Evolutionary conservation across 2,329 filamentous ascomycete species (phyloP).

Genomic region (Bimuria novae-zelandiae): DNA sequence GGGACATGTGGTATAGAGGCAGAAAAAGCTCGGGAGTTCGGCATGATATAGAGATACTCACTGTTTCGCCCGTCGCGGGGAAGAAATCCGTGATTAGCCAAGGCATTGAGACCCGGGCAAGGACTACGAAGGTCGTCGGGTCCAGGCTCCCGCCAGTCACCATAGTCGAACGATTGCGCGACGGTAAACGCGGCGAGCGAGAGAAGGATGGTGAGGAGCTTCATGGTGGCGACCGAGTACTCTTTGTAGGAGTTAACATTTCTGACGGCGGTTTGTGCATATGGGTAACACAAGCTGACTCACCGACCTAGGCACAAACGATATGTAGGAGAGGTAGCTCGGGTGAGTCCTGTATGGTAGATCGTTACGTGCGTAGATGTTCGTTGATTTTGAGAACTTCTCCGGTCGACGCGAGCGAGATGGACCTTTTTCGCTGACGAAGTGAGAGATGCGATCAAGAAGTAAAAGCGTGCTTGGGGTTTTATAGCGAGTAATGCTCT

Average conservation of each 20-base stretch:
- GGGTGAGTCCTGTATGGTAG: too few species aligned
- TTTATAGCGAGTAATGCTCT: too few species aligned
- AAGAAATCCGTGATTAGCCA: conserved; percentile 40
- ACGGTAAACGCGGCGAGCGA: neutral
- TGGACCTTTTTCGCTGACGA: too few species aligned
- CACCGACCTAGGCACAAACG: too few species aligned
- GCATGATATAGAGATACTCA: neutral
- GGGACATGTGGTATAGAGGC: neutral
- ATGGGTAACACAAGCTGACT: too few species aligned
- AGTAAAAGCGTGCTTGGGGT: neutral
- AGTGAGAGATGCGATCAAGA: neutral
- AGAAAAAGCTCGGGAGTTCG: neutral
- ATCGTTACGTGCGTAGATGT: too few species aligned
- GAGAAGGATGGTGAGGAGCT: neutral
- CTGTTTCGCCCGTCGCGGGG: conserved; percentile 32
- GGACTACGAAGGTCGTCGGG: conserved; percentile 26
- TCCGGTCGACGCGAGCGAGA: too few species aligned
- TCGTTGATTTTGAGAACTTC: too few species aligned
- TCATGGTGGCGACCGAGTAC: neutral
- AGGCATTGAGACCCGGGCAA: conserved; percentile 38
- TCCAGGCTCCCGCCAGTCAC: conserved; percentile 8
- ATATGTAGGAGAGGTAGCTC: too few species aligned
- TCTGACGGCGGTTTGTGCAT: too few species aligned
- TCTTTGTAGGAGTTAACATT: neutral
- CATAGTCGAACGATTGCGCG: conserved; percentile 4